These are phyloP conservation scores for Mycena chlorophos DNA, from an alignment of 768 basidiomycete species.

Conservation along the genomic window DNA sequence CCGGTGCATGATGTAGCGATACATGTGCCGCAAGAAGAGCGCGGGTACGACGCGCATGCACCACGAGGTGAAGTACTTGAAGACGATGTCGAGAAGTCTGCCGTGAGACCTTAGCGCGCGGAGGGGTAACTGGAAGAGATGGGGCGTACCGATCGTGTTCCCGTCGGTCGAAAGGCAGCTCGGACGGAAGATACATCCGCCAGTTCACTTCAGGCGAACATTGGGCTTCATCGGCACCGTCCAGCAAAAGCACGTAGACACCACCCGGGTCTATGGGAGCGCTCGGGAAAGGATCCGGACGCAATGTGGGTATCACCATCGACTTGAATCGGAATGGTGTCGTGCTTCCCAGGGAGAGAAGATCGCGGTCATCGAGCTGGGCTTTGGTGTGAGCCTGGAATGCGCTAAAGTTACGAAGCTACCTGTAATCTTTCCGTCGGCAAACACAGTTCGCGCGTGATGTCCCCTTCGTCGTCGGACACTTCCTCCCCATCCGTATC, in stretches of 20 bases:
- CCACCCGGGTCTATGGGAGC: background rate
- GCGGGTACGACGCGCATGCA: conserved; percentile 49
- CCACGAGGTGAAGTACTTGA: conserved; percentile 53
- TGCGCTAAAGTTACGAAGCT: background rate
- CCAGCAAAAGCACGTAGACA: background rate
- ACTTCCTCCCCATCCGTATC: background rate
- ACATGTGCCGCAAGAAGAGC: conserved; percentile 53
- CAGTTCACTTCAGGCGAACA: conserved; percentile 52
- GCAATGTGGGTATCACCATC: background rate
- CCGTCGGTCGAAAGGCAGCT: conserved; percentile 42
- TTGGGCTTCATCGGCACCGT: conserved; percentile 37
- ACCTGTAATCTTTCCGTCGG: conserved; percentile 6
- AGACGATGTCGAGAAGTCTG: conserved; percentile 46
- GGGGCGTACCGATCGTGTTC: no score
- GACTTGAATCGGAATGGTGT: conserved; percentile 6
- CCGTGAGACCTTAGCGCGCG: no score
- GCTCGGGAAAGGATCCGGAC: background rate
- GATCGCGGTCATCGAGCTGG: conserved; percentile 10
- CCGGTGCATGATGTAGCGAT: conserved; percentile 38
- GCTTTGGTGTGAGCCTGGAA: background rate
- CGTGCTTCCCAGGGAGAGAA: conserved; percentile 6
- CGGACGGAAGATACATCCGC: conserved; percentile 47
- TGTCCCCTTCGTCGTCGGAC: conserved; percentile 1
- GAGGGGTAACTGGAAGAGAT: no score
- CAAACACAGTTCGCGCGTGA: conserved; percentile 1